Evolutionary conservation across 2,329 filamentous ascomycete genomes (phyloP), one percentile per base, ranked within the genome.

Genomic region (Rutstroemia sp.): DNA sequence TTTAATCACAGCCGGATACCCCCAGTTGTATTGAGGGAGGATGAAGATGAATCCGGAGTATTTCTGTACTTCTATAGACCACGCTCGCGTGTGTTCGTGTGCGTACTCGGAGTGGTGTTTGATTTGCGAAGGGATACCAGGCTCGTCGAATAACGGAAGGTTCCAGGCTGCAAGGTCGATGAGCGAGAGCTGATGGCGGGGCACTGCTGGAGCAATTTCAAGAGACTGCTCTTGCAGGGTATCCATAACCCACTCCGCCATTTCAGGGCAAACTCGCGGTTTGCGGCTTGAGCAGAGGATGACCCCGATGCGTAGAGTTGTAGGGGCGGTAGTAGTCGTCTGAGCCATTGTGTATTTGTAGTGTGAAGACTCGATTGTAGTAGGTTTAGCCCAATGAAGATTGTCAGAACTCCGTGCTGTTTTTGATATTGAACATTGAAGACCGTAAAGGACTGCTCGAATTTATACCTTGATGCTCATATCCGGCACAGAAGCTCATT

Each of bases 1-100:
- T 65, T 78, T 78, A 12, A 77, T 51, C 17, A 68, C 70, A 0
- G 73, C 75, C 0, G 76, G 73, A 23, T 73, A 70, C 2, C 72
- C 70, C 70, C 71, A 76, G 64, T 78, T 77, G 58, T 77, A 77
- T 58, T 72, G 72, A 2, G 73, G 72, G 2, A 69, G 69, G 5
- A 75, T 63, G 54, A 76, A 75, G 52, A 76, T 70, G 48, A 73
- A 76, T 0, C 63, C 73, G 12, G 68, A 64, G 57, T 70, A 68
- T 8, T 63, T 58, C 0, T 59, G 54, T 45, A 76, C 71, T 19
- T 70, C 62, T 0, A 56, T 44, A 0, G 70, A 72, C 74, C 74
- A 76, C 25, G 60, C 62, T 8, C 64, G 67, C 1, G 71, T 71
- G 54, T 73, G 70, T 7, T 62, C 60, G 48, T 72, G 68, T 6